Evolutionary conservation across 2,329 filamentous ascomycete species (phyloP).

Genomic region (Sporothrix globosa): DNA sequence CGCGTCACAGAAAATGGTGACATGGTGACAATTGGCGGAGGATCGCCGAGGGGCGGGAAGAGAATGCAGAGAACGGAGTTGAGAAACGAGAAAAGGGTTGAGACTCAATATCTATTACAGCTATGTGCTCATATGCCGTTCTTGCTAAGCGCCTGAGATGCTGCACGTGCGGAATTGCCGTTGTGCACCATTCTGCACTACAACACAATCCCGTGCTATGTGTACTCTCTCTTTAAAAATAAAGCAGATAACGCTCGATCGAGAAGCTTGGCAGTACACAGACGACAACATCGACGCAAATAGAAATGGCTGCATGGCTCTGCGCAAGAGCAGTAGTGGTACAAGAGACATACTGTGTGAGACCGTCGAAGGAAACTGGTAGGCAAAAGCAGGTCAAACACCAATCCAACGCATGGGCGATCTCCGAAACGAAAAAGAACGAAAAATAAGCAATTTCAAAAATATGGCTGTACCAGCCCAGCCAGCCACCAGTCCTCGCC

Average conservation of each 20-base stretch:
- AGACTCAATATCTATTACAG: neutral
- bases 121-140: neutral
- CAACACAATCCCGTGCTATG: neutral
- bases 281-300: neutral
- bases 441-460: neutral
- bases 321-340: neutral
- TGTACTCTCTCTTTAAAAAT: neutral
- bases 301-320: neutral
- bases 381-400: neutral
- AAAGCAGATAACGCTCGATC: neutral
- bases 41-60: neutral
- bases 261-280: neutral
- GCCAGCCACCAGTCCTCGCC: too few species aligned
- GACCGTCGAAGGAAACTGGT: too few species aligned
- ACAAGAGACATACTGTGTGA: too few species aligned
- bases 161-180: neutral
- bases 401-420: slow-evolving; percentile 12
- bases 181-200: neutral
- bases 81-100: neutral
- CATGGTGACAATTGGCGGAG: neutral
- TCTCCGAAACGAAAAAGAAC: neutral
- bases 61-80: neutral
- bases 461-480: neutral
- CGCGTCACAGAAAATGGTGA: neutral
- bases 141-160: neutral